phyloP scores from a whole-genome alignment of 2,329 filamentous ascomycete species.

The Colletotrichum phormii region DNA sequence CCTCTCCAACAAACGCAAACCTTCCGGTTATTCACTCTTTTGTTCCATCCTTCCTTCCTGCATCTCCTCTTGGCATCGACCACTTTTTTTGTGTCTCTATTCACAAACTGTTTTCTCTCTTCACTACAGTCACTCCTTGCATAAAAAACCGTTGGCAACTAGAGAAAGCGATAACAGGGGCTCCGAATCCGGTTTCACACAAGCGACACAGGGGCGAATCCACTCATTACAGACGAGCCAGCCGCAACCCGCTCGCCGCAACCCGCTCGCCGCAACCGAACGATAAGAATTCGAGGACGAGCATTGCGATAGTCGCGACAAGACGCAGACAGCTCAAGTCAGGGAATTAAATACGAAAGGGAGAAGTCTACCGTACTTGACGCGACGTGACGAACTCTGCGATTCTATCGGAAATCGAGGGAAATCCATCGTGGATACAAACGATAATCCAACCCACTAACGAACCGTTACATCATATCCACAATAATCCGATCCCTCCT shows the following conservation, averaged over 20 bases:
- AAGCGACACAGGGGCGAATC: conserved; percentile 34
- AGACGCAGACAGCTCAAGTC: not conserved
- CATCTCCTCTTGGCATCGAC: conserved; percentile 8
- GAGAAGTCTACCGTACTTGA: not conserved
- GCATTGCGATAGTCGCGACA: not conserved
- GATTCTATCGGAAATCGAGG: not conserved
- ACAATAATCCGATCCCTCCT: not conserved
- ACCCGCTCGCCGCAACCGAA: not conserved
- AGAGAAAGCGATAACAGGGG: conserved; percentile 29
- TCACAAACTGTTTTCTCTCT: not conserved
- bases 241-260: conserved; percentile 2
- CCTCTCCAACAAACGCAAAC: not conserved
- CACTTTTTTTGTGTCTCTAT: conserved; percentile 7
- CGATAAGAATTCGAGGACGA: conserved; percentile 12
- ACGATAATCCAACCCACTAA: not conserved
- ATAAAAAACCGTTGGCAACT: conserved; percentile 18
- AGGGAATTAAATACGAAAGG: not conserved
- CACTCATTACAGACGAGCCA: conserved; percentile 20
- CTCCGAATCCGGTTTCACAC: conserved; percentile 27
- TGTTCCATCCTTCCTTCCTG: conserved; percentile 4
- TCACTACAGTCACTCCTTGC: conserved; percentile 28
- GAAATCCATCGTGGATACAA: not conserved
- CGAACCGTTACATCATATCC: conserved; percentile 13
- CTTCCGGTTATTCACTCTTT: not conserved
- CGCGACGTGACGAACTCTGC: not conserved